Base-by-base conservation (phyloP, 768 basidiomycete genomes). In the Tricholoma terreum region DNA sequence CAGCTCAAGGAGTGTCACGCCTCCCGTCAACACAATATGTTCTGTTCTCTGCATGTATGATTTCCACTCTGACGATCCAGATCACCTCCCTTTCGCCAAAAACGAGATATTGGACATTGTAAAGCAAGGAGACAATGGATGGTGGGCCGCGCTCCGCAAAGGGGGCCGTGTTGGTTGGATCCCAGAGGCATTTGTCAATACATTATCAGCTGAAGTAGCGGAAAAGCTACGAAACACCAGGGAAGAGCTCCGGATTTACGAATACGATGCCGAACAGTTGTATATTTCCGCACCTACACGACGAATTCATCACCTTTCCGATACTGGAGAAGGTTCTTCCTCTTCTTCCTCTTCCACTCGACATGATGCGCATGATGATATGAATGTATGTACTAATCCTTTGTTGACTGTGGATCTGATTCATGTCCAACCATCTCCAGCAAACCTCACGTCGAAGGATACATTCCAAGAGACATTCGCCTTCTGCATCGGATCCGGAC, bases 91-190 rank as follows among this genome's bases (percentile, higher is more conserved):
- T 3, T 90, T 92, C 69, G 71, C 70, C 38, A 81, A 81, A 71
- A 82, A 83, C 59, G 89, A 91, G 60, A 80, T 90, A 19, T 71
- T 92, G 27, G 80, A 82, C 21, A 74, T 92, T 52, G 75, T 92
- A 45, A 84, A 84, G 69, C 77, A 82, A 68, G 87, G 90, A 68
- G 77, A 80, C 11, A 81, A 84, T 1, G 90, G 90, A 9, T 92
- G 89, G 90, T 92, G 89, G 88, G 89, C 87, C 17, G 90, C 89
- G 17, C 80, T 87, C 71, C 76, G 83, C 21, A 71, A 71, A 10
- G 76, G 76, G 35, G 73, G 78, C 50, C 67, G 71, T 33, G 77
- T 89, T 31, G 88, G 90, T 46, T 92, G 90, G 90, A 84, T 92
- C 57, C 90, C 90, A 9, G 80, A 83, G 60, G 82, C 85, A 1